Evolutionary conservation across 345 rosid species (phyloP).

Genomic region (Excoecaria agallocha): DNA sequence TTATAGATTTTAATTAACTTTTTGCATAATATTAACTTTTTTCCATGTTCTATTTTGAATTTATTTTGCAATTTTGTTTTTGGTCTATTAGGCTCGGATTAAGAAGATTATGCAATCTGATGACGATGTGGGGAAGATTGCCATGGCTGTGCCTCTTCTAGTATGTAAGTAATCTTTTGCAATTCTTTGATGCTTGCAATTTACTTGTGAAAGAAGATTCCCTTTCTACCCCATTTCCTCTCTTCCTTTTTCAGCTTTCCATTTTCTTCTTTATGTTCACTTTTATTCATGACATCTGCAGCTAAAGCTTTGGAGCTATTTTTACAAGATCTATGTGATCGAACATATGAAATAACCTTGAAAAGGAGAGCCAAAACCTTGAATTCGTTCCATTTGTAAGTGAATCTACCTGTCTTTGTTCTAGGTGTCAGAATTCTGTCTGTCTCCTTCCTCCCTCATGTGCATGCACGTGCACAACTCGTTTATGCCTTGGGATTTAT

Average conservation of each 20-base stretch:
- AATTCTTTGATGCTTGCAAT: neutral
- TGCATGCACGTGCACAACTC: neutral
- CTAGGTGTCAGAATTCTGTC: neutral
- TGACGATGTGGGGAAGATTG: conserved; percentile 76
- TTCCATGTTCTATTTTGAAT: neutral
- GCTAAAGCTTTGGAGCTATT: conserved; percentile 77
- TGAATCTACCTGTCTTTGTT: neutral
- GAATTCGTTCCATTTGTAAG: conserved; percentile 61
- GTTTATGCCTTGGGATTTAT: neutral
- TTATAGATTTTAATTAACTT: neutral
- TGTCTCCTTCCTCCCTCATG: neutral
- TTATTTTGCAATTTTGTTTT: neutral
- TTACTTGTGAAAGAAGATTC: neutral
- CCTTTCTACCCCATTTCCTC: too few relatives aligned
- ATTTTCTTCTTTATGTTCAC: neutral
- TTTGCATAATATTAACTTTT: too few relatives aligned
- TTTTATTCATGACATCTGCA: conserved; percentile 25
- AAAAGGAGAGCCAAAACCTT: conserved; percentile 56
- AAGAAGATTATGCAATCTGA: conserved; percentile 86
- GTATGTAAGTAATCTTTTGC: conserved; percentile 51
- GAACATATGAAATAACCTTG: conserved; percentile 57
- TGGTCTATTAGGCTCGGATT: conserved; percentile 46
- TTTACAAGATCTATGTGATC: conserved; percentile 68
- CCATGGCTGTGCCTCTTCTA: conserved; percentile 80
- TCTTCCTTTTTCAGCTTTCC: neutral